phyloP scores from a whole-genome alignment of 108 stramenopile genomes.

The Ochromonas danica region DNA sequence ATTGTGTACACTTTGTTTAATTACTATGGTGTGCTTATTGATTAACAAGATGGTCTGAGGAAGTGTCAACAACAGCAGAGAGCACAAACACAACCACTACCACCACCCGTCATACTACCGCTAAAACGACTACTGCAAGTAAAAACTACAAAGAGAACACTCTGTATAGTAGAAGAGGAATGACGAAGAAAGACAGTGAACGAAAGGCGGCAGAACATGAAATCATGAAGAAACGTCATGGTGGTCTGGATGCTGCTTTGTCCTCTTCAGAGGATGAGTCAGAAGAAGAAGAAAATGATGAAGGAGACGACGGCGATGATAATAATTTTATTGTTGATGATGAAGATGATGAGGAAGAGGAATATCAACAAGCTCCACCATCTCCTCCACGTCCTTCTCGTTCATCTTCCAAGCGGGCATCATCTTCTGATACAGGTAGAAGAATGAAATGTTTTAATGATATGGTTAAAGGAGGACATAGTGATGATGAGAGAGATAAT shows the following conservation, averaged over 20 bases:
- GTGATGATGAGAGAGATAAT: constrained; percentile 11
- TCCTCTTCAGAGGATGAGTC: not conserved
- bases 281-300: not conserved
- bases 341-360: not conserved
- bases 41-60: too few relatives aligned
- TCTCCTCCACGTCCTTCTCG: not conserved
- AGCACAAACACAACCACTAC: too few relatives aligned
- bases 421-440: not conserved
- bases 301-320: not conserved
- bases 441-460: not conserved
- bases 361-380: not conserved
- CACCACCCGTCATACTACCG: too few relatives aligned
- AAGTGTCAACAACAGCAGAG: too few relatives aligned
- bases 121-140: not conserved
- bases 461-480: not conserved
- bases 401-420: not conserved
- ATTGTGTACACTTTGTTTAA: too few relatives aligned
- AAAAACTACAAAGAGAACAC: not conserved
- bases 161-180: not conserved
- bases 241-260: not conserved
- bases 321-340: not conserved
- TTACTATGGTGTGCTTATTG: too few relatives aligned
- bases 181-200: not conserved
- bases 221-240: not conserved
- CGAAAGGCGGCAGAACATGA: not conserved